Evolutionary conservation across 306 rosid genomes (phyloP).

Genomic region (Potentilla sterilis): DNA sequence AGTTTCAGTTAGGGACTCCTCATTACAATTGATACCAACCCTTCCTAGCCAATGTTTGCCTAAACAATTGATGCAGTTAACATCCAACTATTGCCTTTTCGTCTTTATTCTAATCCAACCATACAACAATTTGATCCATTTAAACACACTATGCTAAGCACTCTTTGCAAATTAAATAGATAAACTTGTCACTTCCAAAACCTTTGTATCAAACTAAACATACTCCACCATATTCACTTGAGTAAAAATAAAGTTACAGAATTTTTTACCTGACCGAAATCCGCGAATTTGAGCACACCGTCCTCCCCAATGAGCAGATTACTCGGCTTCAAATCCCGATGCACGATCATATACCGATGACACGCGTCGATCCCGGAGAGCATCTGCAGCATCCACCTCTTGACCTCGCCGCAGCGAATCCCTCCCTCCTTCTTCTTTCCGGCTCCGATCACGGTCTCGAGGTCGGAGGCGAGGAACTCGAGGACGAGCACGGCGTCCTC

Average conservation of each 20-base stretch:
- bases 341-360: constrained; percentile 65
- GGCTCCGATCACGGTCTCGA: constrained; percentile 53
- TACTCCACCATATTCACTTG: background rate
- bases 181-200: too few species aligned
- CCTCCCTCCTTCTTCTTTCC: constrained; percentile 45
- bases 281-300: constrained; percentile 81
- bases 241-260: background rate
- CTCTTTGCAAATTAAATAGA: too few species aligned
- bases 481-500: constrained; percentile 90
- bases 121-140: background rate
- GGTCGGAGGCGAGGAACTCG: constrained; percentile 59
- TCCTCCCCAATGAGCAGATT: constrained; percentile 72
- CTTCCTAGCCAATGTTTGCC: too few species aligned
- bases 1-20: background rate
- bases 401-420: constrained; percentile 52
- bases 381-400: constrained; percentile 81
- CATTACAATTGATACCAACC: background rate
- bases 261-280: constrained; percentile 81
- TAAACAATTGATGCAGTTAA: background rate
- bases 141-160: background rate
- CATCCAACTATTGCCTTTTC: background rate
- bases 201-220: too few species aligned
- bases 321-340: constrained; percentile 80
- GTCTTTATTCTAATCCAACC: background rate
- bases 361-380: constrained; percentile 72